Evolutionary conservation across 2,329 filamentous ascomycete genomes (phyloP), one percentile per base, ranked within the genome.

Genomic region (Penicillium brasilianum): DNA sequence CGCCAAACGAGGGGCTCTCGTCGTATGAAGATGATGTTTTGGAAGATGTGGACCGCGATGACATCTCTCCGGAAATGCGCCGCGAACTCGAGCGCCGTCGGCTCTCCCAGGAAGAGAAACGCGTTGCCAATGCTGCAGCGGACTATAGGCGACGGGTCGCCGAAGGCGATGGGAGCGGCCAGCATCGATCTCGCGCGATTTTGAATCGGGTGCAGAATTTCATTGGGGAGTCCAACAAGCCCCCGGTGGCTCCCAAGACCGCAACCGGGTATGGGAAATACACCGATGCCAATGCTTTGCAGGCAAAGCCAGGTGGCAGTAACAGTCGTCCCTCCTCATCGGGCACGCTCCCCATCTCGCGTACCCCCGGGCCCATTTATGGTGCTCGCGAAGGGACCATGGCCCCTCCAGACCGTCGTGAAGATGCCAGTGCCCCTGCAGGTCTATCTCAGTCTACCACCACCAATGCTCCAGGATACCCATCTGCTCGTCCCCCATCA

Each of bases 181-280:
- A 86, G 83, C 76, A 84, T 78, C 72, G 86, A 83, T 92, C 93
- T 18, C 86, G 88, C n/a, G 91, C 89, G 28, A 99, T 99, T 69
- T 93, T 98, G 74, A 93, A 91, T 72, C 89, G 94, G 65, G 92
- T 99, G 57, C 91, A 96, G 79, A 92, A 87, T 53, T 82, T 98
- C 53, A 81, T 99, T 16, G 69, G 88, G 62, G 93, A 97, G 71
- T 92, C 90, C 43, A 87, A 87, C 69, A 87, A 83, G 66, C 82
- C 87, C 5, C 78, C 86, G 13, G 79, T 83, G 0, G 74, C 84
- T 1, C 78, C 80, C 14, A 87, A 88, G 66, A 97, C 92, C 0
- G 93, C 93, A 0, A 89, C 93, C 65, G 94, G 94, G 0, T 98
- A 98, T 74, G 95, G 95, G 8, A 89, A 89, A 62, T 97, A 91